A percentile compares a stretch with the other conserved stretches of the same genome.
These are phyloP conservation scores for Exobasidium rhododendri DNA, from an alignment of 1,284 basidiomycete species.

Conservation along the genomic window DNA sequence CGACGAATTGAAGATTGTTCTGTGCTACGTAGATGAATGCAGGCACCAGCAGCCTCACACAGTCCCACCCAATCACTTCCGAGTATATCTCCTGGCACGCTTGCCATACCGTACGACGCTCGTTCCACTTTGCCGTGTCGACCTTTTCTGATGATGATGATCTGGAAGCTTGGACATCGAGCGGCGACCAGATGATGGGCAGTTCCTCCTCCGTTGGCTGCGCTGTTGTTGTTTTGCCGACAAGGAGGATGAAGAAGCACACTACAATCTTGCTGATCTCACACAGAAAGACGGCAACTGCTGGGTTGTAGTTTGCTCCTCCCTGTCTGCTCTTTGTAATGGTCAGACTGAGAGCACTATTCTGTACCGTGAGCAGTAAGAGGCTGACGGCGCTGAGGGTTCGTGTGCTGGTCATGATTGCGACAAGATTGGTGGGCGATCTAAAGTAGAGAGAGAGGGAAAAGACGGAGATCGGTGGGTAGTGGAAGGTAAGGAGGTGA, in stretches of 20 bases:
- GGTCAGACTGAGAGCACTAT: not conserved
- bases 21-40: not conserved
- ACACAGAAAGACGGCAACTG: not conserved
- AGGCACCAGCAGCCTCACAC: not conserved
- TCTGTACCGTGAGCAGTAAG: not conserved
- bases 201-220: not conserved
- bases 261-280: not conserved
- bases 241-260: not conserved
- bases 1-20: not conserved
- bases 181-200: too few relatives aligned
- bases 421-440: too few relatives aligned
- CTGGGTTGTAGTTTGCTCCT: not conserved
- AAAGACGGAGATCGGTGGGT: too few relatives aligned
- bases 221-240: not conserved
- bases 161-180: too few relatives aligned
- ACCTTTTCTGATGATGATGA: too few relatives aligned
- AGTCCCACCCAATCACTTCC: not conserved
- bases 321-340: not conserved
- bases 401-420: too few relatives aligned
- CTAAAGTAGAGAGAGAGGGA: too few relatives aligned
- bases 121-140: not conserved
- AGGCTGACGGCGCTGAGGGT: not conserved
- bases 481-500: too few relatives aligned
- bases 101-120: not conserved
- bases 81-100: not conserved